Base-by-base conservation (phyloP, 192 early-diverging fungal species). In the Podila horticola region DNA sequence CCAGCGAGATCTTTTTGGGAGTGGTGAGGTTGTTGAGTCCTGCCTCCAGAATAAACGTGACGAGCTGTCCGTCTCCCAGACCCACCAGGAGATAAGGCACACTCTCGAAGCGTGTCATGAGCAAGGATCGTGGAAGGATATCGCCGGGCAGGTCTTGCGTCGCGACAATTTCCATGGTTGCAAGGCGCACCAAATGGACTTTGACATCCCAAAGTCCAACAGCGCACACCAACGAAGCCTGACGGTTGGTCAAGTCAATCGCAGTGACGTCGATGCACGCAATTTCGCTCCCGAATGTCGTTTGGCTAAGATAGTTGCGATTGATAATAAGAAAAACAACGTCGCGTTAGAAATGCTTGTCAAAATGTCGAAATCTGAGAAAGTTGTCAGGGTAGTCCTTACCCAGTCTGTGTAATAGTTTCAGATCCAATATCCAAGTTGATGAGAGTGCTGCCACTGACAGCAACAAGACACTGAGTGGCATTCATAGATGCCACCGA, bases 1-100 rank as follows among this genome's bases (percentile, higher is more conserved):
- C 97, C 28, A 99, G 74, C 2, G 90, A 77, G n/a, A 95, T 84
- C 33, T 86, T 84, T 66, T 92, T 93, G 62, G 88, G 87, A 15
- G 86, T 83, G 7, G 61, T 50, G 28, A 93, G 67, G 22, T 57
- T 49, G 2, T 69, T 69, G 15, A 76, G 72, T 0, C 58, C 45
- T 12, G 66, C 55, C 74, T 93, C 87, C 10, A 94, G 52, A n/a
- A 82, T 64, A 69, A 91, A 97, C n/a, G 91, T 89, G 52, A 89
- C 83, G 50, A 98, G 70, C n/a, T 91, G 86, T 3, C 97, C 97
- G 81, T 99, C 94, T 65, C 95, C 96, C 31, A 95, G 77, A 0
- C 91, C 95, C 1, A 92, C 94, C 24, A 98, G 71, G 8, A 97
- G 72, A 68, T 96, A 97, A 22, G 76, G 74, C 2, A 87, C 82